Conservation (phyloP, 2,329 filamentous ascomycete species). For the Fusarium miscanthi region DNA sequence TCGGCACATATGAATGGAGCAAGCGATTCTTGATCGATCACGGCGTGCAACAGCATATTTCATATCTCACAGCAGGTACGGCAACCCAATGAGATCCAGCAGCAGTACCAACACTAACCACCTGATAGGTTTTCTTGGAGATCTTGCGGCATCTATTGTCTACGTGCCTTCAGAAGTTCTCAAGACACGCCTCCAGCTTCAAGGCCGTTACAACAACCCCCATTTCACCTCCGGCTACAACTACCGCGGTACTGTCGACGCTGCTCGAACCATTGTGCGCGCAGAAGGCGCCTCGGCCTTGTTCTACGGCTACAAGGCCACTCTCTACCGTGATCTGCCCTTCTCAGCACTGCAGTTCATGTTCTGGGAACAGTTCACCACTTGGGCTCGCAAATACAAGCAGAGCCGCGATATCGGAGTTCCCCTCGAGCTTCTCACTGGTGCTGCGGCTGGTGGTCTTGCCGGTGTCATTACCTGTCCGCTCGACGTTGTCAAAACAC, state of each 20-base stretch:
- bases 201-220: conserved; percentile 95
- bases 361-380: conserved; percentile 95
- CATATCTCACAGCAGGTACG: conserved; percentile 86
- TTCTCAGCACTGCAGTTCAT: conserved; percentile 98
- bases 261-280: conserved; percentile 83
- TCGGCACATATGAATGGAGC: conserved; percentile 95
- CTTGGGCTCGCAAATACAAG: conserved; percentile 81
- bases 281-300: conserved; percentile 86
- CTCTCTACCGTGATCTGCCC: conserved; percentile 90
- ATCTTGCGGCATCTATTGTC: conserved; percentile 89
- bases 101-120: conserved; percentile 1
- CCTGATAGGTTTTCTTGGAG: conserved; percentile 82
- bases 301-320: conserved; percentile 98
- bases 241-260: conserved; percentile 87
- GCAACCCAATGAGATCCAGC: neutral
- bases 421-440: conserved; percentile 86
- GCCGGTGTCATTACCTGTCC: conserved; percentile 96
- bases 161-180: conserved; percentile 98
- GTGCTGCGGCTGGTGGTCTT: conserved; percentile 88
- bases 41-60: conserved; percentile 82
- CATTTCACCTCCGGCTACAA: conserved; percentile 96
- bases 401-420: conserved; percentile 86
- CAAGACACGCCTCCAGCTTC: conserved; percentile 95
- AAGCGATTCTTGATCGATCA: conserved; percentile 89
- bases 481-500: conserved; percentile 96